phyloP scores from a whole-genome alignment of 148 eudicot genomes.

The Silene conica region DNA sequence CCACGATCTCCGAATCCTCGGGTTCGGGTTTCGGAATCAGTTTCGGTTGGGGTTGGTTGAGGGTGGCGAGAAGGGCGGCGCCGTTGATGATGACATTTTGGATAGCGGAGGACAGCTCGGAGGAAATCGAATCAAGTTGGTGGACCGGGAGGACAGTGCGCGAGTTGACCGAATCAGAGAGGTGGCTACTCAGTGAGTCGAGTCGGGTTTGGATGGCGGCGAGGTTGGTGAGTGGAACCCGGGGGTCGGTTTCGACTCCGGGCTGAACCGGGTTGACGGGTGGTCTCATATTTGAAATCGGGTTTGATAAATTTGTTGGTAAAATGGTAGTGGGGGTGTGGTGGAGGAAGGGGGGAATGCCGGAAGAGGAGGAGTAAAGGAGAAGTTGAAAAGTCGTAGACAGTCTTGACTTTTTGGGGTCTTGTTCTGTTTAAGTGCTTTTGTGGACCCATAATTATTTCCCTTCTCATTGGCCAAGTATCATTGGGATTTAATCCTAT shows the following conservation, averaged over 20 bases:
- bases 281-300: slow-evolving; percentile 15
- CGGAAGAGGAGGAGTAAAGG: no score
- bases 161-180: slow-evolving; percentile 46
- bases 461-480: no score
- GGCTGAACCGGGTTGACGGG: slow-evolving; percentile 11
- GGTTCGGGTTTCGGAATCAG: background rate
- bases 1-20: slow-evolving; percentile 44
- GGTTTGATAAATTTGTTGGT: background rate
- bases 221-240: slow-evolving; percentile 50
- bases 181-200: slow-evolving; percentile 54
- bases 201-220: slow-evolving; percentile 40
- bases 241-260: slow-evolving; percentile 4
- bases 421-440: no score
- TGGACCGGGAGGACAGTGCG: slow-evolving; percentile 31
- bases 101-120: slow-evolving; percentile 66
- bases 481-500: no score
- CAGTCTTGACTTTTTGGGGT: no score
- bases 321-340: no score
- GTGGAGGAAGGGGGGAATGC: no score
- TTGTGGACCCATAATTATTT: no score
- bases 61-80: slow-evolving; percentile 50
- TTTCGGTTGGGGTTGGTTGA: background rate
- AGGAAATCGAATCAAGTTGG: slow-evolving; percentile 41
- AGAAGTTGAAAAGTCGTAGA: no score
- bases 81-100: slow-evolving; percentile 60